phyloP scores from a whole-genome alignment of 805 yeast genomes.

The Yamadazyma ubonensis region DNA sequence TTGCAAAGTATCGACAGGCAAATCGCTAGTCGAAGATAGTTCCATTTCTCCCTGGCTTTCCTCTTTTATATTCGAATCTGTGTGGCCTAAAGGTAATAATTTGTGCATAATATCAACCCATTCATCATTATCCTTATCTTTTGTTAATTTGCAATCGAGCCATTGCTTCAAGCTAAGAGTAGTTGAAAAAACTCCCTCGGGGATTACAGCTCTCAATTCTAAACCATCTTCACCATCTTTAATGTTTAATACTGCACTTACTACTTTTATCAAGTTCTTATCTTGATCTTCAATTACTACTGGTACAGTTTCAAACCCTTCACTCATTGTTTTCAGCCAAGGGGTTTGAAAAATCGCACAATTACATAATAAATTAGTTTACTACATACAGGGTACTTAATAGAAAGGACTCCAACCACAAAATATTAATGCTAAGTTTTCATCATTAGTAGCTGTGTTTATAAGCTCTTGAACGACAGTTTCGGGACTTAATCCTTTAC shows the following conservation, averaged over 20 bases:
- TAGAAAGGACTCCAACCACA: constrained; percentile 85
- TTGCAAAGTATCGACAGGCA: constrained; percentile 1
- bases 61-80: background rate
- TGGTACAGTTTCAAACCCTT: constrained; percentile 12
- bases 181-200: constrained; percentile 13
- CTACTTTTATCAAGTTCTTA: constrained; percentile 10
- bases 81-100: constrained; percentile 20
- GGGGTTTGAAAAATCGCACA: constrained; percentile 2
- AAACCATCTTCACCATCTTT: constrained; percentile 2
- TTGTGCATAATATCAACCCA: constrained; percentile 19
- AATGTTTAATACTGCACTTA: constrained; percentile 8
- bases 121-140: constrained; percentile 13
- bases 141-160: constrained; percentile 4
- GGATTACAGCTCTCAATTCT: constrained; percentile 10
- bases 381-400: constrained; percentile 21
- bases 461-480: constrained; percentile 82
- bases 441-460: constrained; percentile 66
- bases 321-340: no score
- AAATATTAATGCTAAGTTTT: constrained; percentile 71
- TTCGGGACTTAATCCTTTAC: constrained; percentile 71
- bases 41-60: background rate
- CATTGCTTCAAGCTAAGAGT: constrained; percentile 2
- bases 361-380: background rate
- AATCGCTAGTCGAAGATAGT: no score
- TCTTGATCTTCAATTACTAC: constrained; percentile 12